Base-by-base conservation (phyloP, 306 rosid genomes). In the Fagus crenata region DNA sequence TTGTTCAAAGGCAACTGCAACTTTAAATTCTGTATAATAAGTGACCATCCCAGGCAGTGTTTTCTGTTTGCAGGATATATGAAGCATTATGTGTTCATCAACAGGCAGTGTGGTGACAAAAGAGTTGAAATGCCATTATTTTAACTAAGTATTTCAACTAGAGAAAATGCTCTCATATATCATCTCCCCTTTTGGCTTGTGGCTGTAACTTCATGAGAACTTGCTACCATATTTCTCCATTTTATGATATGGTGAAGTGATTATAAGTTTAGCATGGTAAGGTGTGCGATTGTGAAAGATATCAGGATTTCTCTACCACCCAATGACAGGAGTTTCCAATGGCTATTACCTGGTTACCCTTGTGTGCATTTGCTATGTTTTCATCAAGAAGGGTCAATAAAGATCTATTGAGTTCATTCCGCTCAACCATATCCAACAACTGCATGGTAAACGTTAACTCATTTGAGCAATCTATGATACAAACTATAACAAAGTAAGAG, bases 351-450 rank as follows among this genome's bases (percentile, higher is more conserved):
- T 89, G 96, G 79, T 92, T 84, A 70, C 87, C 79, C 73, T n/a
- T 80, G 5, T 87, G 93, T 5, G 97, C 98, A 82, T 58, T 80
- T 72, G 96, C 90, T 59, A 95, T 95, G 84, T 95, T 95, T 85
- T 95, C 97, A 72, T 95, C 98, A 7, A 92, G 97, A 83, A 92
- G 88, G 72, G 97, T 80, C 84, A 95, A 74, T 80, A 95, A 75
- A 64, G 97, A 88, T 92, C 96, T 81, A 67, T 90, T 92, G 63
- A 95, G 77, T 78, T 89, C 96, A 46, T 88, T 95, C 75, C 43
- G 63, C 76, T 95, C 97, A 53, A 92, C 96, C 98, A 95, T 84
- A 11, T 87, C 96, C 75, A 92, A 75, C 69, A 94, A 78, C 98
- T 92, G 88, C 87, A 85, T 49, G 71, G 75, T 75, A 7, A 74